Evolutionary conservation across 768 basidiomycete genomes (phyloP), one percentile per base, ranked within the genome.

Genomic region (Amanita phalloides): DNA sequence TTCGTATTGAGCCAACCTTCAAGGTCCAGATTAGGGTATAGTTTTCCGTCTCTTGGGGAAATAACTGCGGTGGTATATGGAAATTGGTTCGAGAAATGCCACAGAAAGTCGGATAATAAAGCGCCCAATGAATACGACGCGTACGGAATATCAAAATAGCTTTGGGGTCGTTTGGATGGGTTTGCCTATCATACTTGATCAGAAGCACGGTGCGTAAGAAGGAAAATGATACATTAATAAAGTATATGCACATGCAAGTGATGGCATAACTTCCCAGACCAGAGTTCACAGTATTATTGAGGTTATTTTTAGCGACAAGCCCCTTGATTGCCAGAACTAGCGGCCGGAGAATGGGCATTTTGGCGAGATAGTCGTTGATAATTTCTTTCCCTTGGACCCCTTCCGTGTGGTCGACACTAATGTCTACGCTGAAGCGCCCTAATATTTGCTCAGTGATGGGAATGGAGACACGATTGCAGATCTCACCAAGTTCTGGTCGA

Each of bases 181-280:
- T 86, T 84, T 10, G 78, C 67, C 82, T 84, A 56, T 5, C 8
- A 14, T 53, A 35, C 10, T 3, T 41, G 38, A 13, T 17, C 26
- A 42, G 46, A 42, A 21, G 32, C 21, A 13, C 46, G 2, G 50
- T 44, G 38, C 37, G 21, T 21, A 21, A 33, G 4, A 9, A n/a
- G 26, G 32, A 25, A 14, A 13, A 23, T 57, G 71, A 21, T 32
- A 84, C 84, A 70, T 88, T 81, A 9, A 90, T 70, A 58, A 88
- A 86, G 55, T 72, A 78, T 55, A 85, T 76, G 36, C 76, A 78
- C 61, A 88, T 67, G 58, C 77, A 79, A 25, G 78, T 77, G 38
- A 82, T 67, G 9, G 76, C 73, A 63, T 87, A 88, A 64, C 81
- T 83, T 28, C 84, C 79, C 20, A 88, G 57, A 1, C 84, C 84